Evolutionary conservation across 1,139 yeast species (phyloP).

Genomic region (Chernovozyma sophiae-reginae): DNA sequence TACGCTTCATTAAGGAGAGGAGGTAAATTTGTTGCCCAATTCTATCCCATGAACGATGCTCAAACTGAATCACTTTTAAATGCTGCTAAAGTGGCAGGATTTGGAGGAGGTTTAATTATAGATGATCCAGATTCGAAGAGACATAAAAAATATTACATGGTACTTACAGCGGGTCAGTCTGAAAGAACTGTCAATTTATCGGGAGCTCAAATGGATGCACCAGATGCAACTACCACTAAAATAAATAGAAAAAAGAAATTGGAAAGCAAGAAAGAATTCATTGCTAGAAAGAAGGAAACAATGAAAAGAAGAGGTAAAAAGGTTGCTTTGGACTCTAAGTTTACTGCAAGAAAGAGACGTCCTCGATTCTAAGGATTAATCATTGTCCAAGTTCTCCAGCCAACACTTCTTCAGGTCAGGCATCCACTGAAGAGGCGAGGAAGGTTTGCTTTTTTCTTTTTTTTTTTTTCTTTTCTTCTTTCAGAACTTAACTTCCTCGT

Average conservation of each 20-base stretch:
- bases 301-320: conserved; percentile 87
- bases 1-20: conserved; percentile 87
- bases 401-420: background rate
- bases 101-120: conserved; percentile 90
- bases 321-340: conserved; percentile 88
- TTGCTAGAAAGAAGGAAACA: conserved; percentile 86
- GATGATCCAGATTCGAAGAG: conserved; percentile 93
- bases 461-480: too few relatives aligned
- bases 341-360: conserved; percentile 90
- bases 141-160: conserved; percentile 86
- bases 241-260: conserved; percentile 51
- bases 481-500: too few relatives aligned
- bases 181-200: conserved; percentile 66
- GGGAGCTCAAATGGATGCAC: conserved; percentile 76
- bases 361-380: conserved; percentile 60
- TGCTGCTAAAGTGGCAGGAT: conserved; percentile 93
- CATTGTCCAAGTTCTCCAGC: too few relatives aligned
- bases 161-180: conserved; percentile 81
- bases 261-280: conserved; percentile 78
- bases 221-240: conserved; percentile 37
- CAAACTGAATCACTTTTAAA: conserved; percentile 74
- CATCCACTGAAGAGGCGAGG: too few relatives aligned
- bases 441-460: too few relatives aligned
- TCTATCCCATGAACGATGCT: conserved; percentile 86
- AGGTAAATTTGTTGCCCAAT: conserved; percentile 96